Percentiles rank a stretch among this genome's conserved stretches.
These are phyloP conservation scores for Beauveria caledonica DNA, from an alignment of 2,329 filamentous ascomycete genomes.

Conservation along the genomic window DNA sequence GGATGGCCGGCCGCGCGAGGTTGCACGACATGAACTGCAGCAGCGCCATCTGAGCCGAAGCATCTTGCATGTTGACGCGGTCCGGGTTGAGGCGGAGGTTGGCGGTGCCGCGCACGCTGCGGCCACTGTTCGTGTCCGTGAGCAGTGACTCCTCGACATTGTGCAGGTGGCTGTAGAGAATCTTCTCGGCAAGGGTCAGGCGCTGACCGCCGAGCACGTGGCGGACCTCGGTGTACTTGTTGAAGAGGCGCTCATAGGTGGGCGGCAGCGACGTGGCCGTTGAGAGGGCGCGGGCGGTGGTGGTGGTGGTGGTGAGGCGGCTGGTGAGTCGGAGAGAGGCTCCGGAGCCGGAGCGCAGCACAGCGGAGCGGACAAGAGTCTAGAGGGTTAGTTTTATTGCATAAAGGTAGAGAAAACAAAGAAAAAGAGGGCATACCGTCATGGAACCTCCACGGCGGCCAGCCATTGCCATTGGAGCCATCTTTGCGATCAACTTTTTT, in stretches of 20 bases:
- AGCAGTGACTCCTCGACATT: constrained; percentile 83
- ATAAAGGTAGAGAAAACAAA: not conserved
- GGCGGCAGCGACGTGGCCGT: constrained; percentile 44
- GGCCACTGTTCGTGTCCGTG: constrained; percentile 73
- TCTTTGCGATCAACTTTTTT: constrained; percentile 16
- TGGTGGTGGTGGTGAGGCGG: constrained; percentile 7
- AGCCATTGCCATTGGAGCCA: constrained; percentile 44
- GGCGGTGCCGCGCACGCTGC: constrained; percentile 73
- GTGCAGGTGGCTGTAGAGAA: constrained; percentile 91
- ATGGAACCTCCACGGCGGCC: constrained; percentile 40
- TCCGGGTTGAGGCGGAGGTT: constrained; percentile 97
- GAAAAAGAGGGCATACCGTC: constrained; percentile 27
- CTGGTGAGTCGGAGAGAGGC: constrained; percentile 13
- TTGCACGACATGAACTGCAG: constrained; percentile 98
- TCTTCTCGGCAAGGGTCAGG: constrained; percentile 93
- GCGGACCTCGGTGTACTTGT: constrained; percentile 66
- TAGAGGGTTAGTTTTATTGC: constrained; percentile 15
- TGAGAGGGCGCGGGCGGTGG: constrained; percentile 26
- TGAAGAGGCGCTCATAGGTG: constrained; percentile 74
- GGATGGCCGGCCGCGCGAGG: constrained; percentile 80
- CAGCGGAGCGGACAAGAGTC: constrained; percentile 30
- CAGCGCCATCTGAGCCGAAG: constrained; percentile 95
- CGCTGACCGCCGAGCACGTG: constrained; percentile 58
- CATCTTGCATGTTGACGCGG: constrained; percentile 97
- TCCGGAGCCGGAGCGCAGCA: constrained; percentile 20